Evolutionary conservation across 345 rosid species (phyloP), one percentile per base, ranked within the genome.

Genomic region (Pistacia integerrima): DNA sequence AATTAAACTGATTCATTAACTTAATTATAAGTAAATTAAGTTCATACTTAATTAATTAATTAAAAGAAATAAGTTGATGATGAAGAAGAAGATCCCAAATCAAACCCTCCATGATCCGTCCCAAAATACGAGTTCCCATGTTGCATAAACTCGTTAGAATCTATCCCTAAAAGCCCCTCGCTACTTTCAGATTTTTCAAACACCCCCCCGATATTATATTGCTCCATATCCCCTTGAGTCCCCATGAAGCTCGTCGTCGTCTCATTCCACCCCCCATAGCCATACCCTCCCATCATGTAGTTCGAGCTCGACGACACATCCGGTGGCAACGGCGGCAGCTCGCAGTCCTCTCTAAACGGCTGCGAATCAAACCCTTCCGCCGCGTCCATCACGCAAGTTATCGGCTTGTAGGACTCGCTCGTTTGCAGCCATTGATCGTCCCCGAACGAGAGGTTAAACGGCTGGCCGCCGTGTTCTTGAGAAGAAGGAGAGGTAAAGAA

Each of bases 271-370:
- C 69, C 62, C 17, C 80, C 80, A 22, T 41, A 41, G 46, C 46
- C 46, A 41, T 41, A 41, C 46, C 46, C 46, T 41, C 9, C 46
- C 46, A 41, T 41, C 46, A 41, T 89, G 68, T 75, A 86, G 64
- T 70, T 82, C 2, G 90, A 83, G 60, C 74, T 80, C 0, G 88
- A 85, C 5, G 80, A 71, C 41, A 77, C 82, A 70, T 91, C 92
- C 17, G 97, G 98, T 38, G 98, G 98, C 77, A 94, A 83, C 25
- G 98, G 98, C 46, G 98, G 97, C 41, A 94, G 94, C 78, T 90
- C 95, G 54, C 81, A 82, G 38, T 78, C 83, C 69, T 87, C 82
- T 22, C 57, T 56, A 64, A 80, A 67, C 59, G 77, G 28, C 41
- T 65, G 16, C 38, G 61, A 76, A 14, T 51, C 55, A 17, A 60